These are phyloP conservation scores for Diaporthe humulicola DNA, from an alignment of 2,329 filamentous ascomycete genomes.

Conservation along the genomic window DNA sequence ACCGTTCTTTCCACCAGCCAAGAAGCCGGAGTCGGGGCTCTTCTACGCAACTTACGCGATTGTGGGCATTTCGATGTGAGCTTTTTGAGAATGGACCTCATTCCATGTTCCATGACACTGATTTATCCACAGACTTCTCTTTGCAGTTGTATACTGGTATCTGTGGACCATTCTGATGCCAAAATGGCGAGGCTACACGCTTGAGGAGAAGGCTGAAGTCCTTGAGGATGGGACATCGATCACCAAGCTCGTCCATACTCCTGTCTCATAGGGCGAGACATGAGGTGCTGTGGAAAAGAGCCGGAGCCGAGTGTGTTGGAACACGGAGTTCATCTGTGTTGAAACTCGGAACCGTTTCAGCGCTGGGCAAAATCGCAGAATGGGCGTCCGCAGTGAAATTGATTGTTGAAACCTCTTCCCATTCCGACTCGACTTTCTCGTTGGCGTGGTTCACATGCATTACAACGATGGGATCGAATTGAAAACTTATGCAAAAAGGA, in stretches of 20 bases:
- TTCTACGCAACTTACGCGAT: slow-evolving; percentile 8
- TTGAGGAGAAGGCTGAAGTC: neutral
- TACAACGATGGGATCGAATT: no score
- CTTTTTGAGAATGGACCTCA: neutral
- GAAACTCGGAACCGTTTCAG: neutral
- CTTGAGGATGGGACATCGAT: slow-evolving; percentile 3
- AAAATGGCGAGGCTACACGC: neutral
- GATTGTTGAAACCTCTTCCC: neutral
- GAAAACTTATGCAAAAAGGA: neutral
- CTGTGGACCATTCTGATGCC: neutral
- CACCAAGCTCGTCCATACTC: neutral
- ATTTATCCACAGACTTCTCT: neutral
- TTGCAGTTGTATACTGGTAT: neutral
- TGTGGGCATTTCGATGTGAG: neutral
- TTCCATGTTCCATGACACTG: neutral
- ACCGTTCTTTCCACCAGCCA: slow-evolving; percentile 2
- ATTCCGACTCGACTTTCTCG: neutral
- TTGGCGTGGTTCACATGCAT: neutral
- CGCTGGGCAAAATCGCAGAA: neutral
- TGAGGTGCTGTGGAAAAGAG: neutral
- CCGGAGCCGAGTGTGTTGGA: neutral
- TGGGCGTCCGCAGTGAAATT: neutral
- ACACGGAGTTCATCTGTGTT: neutral
- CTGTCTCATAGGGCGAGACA: neutral
- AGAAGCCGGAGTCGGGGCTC: neutral